phyloP scores from a whole-genome alignment of 2,329 filamentous ascomycete genomes.

The Scytalidium sp. region DNA sequence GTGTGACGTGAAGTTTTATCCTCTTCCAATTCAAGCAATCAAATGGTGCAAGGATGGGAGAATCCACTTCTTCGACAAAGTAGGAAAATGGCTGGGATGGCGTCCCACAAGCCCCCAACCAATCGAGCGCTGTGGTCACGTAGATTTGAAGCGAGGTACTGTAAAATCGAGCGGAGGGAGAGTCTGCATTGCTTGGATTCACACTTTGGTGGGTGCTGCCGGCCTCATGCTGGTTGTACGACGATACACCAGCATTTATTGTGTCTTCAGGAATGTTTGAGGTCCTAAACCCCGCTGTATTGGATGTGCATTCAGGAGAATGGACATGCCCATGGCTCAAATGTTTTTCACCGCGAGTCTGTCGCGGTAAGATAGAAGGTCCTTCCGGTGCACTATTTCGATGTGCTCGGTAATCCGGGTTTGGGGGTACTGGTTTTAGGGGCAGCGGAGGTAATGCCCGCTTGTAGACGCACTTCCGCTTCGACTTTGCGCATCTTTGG shows the following conservation, averaged over 20 bases:
- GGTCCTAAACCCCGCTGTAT: background rate
- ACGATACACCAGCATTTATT: background rate
- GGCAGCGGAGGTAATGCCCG: background rate
- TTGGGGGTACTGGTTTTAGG: background rate
- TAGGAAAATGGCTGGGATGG: conserved; percentile 5
- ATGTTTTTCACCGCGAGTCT: background rate
- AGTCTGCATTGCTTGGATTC: background rate
- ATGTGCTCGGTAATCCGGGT: background rate
- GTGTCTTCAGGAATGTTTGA: background rate
- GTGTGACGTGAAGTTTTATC: conserved; percentile 8
- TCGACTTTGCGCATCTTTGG: background rate
- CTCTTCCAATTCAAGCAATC: conserved; percentile 16
- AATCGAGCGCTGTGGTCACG: conserved; percentile 17
- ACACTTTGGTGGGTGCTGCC: background rate
- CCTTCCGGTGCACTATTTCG: background rate
- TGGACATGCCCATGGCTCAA: background rate
- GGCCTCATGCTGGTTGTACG: background rate
- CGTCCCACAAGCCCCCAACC: conserved; percentile 7
- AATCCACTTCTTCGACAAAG: conserved; percentile 17
- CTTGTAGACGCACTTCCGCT: background rate
- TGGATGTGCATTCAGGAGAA: background rate
- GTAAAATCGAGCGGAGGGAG: background rate
- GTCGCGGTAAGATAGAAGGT: background rate
- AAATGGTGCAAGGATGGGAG: conserved; percentile 11
- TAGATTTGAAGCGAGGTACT: conserved; percentile 14